phyloP scores from a whole-genome alignment of 2,329 filamentous ascomycete species.

The Geosmithia flava region DNA sequence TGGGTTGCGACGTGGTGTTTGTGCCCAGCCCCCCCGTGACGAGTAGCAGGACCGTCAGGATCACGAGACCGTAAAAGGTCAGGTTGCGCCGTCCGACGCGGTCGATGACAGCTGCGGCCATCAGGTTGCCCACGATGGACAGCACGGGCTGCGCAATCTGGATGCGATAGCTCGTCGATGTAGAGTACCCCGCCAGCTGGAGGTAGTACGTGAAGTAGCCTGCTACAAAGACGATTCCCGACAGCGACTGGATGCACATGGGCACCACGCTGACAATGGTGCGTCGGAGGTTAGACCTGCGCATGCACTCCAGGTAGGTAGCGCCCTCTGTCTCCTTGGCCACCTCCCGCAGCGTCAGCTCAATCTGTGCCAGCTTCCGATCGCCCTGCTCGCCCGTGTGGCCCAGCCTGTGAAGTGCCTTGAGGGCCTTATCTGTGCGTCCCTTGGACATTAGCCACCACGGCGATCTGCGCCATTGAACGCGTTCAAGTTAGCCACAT shows the following conservation, averaged over 20 bases:
- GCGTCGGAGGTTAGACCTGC: slow-evolving; percentile 26
- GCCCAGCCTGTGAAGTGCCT: slow-evolving; percentile 19
- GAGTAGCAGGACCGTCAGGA: slow-evolving; percentile 22
- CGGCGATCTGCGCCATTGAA: slow-evolving; percentile 14
- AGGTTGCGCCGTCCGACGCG: slow-evolving; percentile 30
- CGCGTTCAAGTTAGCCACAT: too few species aligned
- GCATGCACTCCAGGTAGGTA: slow-evolving; percentile 33
- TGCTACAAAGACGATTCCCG: slow-evolving; percentile 17
- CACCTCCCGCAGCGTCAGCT: slow-evolving; percentile 18
- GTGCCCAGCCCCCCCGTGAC: slow-evolving; percentile 24
- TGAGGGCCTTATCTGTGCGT: slow-evolving; percentile 18
- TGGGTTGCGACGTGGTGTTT: slow-evolving; percentile 16
- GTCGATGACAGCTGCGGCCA: slow-evolving; percentile 26
- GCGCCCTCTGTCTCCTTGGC: slow-evolving; percentile 20
- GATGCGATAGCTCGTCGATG: slow-evolving; percentile 21
- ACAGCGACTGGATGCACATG: slow-evolving; percentile 16
- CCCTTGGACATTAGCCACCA: slow-evolving; percentile 23
- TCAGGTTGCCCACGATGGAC: slow-evolving; percentile 24
- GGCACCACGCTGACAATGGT: neutral
- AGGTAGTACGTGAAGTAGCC: slow-evolving; percentile 29
- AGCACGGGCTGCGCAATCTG: slow-evolving; percentile 13
- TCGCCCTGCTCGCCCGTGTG: slow-evolving; percentile 11
- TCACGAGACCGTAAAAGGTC: slow-evolving; percentile 27
- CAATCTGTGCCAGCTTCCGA: slow-evolving; percentile 12
- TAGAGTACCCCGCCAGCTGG: slow-evolving; percentile 22